phyloP scores from a whole-genome alignment of 108 stramenopile genomes.

The Bacterosira constricta region DNA sequence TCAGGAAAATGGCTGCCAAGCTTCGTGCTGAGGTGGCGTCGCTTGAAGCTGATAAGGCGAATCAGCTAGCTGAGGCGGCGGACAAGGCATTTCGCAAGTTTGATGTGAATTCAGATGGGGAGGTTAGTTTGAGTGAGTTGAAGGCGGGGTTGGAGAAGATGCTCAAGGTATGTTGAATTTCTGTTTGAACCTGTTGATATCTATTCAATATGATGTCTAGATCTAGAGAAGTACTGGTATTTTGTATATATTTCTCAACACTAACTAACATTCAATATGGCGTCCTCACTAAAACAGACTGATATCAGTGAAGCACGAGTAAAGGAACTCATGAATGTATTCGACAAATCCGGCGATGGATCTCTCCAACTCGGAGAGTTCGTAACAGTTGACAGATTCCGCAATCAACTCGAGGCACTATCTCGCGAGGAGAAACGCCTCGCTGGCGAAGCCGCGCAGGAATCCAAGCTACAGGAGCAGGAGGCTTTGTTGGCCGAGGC shows the following conservation, averaged over 20 bases:
- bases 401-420: slow-evolving; percentile 73
- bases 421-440: slow-evolving; percentile 76
- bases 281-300: slow-evolving; percentile 24
- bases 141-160: slow-evolving; percentile 77
- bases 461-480: slow-evolving; percentile 62
- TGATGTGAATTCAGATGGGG: slow-evolving; percentile 82
- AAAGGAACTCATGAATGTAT: slow-evolving; percentile 71
- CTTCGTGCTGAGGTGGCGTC: slow-evolving; percentile 79
- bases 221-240: too few relatives aligned
- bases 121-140: slow-evolving; percentile 71
- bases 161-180: slow-evolving; percentile 52
- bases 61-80: slow-evolving; percentile 73
- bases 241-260: too few relatives aligned
- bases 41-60: slow-evolving; percentile 78
- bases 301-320: slow-evolving; percentile 77
- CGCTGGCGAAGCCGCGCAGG: slow-evolving; percentile 58
- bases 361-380: slow-evolving; percentile 80
- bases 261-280: not conserved
- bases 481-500: slow-evolving; percentile 54
- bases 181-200: too few relatives aligned
- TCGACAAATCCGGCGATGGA: slow-evolving; percentile 79
- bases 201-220: too few relatives aligned
- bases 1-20: slow-evolving; percentile 74
- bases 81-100: slow-evolving; percentile 75
- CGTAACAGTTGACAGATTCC: slow-evolving; percentile 70